Conservation (phyloP, 2,329 filamentous ascomycete species). For the Nectriaceae sp. region DNA sequence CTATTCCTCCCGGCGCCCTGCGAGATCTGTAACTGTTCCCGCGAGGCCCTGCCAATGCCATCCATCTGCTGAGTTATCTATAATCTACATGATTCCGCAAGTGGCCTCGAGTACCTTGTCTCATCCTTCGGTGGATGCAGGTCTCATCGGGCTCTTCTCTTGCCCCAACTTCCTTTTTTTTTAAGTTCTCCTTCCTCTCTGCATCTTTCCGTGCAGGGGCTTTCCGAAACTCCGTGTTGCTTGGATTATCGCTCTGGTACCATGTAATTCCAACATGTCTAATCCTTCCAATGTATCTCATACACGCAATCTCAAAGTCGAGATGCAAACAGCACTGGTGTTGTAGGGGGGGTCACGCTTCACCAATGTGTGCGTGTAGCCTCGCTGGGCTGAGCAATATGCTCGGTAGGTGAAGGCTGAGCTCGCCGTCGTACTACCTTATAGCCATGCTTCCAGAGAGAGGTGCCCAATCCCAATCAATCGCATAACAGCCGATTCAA, state of each 20-base stretch:
- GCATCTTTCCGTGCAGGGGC: slow-evolving; percentile 18
- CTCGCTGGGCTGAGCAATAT: slow-evolving; percentile 8
- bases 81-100: slow-evolving; percentile 29
- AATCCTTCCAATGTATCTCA: slow-evolving; percentile 30
- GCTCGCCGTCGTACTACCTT: neutral
- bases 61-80: slow-evolving; percentile 22
- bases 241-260: slow-evolving; percentile 29
- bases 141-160: slow-evolving; percentile 9
- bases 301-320: slow-evolving; percentile 31
- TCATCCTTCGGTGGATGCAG: neutral
- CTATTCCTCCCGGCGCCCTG: slow-evolving; percentile 10
- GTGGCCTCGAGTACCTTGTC: slow-evolving; percentile 9
- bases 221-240: slow-evolving; percentile 18
- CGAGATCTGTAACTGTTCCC: slow-evolving; percentile 7
- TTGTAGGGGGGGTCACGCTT: slow-evolving; percentile 9
- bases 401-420: slow-evolving; percentile 10
- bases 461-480: neutral
- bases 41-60: slow-evolving; percentile 8
- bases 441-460: neutral
- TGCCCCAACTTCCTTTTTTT: slow-evolving; percentile 15
- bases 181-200: slow-evolving; percentile 12
- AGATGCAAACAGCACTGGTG: slow-evolving; percentile 27
- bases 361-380: neutral
- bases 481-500: slow-evolving; percentile 20
- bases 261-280: slow-evolving; percentile 31